A percentile compares a stretch with the other conserved stretches of the same genome.
These are phyloP conservation scores for Oryza nivara DNA, from an alignment of 176 grass and related monocot genomes.

Conservation along the genomic window DNA sequence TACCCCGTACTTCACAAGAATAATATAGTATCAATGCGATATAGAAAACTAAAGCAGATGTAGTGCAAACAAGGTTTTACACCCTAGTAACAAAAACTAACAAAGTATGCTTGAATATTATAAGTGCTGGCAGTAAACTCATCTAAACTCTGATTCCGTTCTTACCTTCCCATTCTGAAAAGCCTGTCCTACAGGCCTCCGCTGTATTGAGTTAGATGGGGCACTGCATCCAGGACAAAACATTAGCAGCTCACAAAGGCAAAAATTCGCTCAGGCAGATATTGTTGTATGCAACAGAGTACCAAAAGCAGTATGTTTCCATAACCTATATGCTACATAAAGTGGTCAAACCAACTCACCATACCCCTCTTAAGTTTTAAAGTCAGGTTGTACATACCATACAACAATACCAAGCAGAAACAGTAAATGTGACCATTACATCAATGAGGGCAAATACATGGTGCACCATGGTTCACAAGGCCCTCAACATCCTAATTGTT, in stretches of 20 bases:
- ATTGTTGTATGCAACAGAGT: constrained; percentile 13
- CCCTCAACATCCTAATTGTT: constrained; percentile 26
- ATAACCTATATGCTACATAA: not conserved
- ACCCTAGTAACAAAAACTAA: not conserved
- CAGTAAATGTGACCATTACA: constrained; percentile 29
- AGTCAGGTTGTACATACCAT: constrained; percentile 53
- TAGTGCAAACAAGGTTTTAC: not conserved
- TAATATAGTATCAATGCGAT: not conserved
- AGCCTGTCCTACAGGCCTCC: constrained; percentile 42
- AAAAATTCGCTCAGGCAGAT: constrained; percentile 25
- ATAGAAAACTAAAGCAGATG: not conserved
- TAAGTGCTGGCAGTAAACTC: not conserved
- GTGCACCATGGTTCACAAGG: constrained; percentile 36
- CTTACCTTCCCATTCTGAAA: constrained; percentile 57
- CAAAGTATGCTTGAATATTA: not conserved
- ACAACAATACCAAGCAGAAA: constrained; percentile 47
- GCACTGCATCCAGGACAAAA: constrained; percentile 51
- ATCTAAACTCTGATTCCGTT: not conserved
- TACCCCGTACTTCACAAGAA: not conserved
- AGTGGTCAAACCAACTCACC: constrained; percentile 32
- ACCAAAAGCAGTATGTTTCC: constrained; percentile 28
- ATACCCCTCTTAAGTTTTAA: constrained; percentile 14
- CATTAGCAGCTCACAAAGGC: constrained; percentile 39
- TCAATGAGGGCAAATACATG: constrained; percentile 37
- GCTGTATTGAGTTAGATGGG: constrained; percentile 36